These are phyloP conservation scores for Colletotrichum brevisporum DNA, from an alignment of 2,329 filamentous ascomycete species.

Conservation along the genomic window DNA sequence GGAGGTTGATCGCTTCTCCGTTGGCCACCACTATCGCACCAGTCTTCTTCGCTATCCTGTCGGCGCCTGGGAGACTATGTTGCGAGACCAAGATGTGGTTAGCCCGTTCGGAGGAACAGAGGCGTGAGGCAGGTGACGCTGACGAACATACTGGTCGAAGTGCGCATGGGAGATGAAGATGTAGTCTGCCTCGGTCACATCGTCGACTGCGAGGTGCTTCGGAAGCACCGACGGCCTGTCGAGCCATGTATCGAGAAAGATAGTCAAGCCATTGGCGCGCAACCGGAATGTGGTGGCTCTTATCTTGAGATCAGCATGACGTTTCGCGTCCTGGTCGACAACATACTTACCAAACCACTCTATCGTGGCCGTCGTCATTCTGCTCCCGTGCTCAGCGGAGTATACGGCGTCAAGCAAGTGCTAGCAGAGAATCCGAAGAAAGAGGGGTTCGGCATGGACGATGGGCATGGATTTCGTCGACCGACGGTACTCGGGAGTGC, in stretches of 20 bases:
- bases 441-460: too few relatives aligned
- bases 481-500: too few relatives aligned
- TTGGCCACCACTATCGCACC: conserved; percentile 45
- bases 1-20: conserved; percentile 44
- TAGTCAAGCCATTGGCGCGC: background rate
- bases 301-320: background rate
- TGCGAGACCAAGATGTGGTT: background rate
- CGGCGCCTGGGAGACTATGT: conserved; percentile 44
- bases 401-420: too few relatives aligned
- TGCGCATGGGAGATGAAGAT: conserved; percentile 46
- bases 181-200: conserved; percentile 44
- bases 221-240: conserved; percentile 12
- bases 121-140: background rate
- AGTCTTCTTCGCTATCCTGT: conserved; percentile 45
- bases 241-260: conserved; percentile 7
- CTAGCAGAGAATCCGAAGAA: too few relatives aligned
- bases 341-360: conserved; percentile 20
- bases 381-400: too few relatives aligned
- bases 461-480: too few relatives aligned
- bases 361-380: background rate
- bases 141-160: conserved; percentile 43
- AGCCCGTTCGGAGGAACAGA: background rate
- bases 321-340: too few relatives aligned
- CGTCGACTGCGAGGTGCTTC: conserved; percentile 37
- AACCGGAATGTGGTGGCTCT: conserved; percentile 12